A percentile compares a stretch with the other conserved stretches of the same genome.
phyloP scores from a whole-genome alignment of 148 eudicot species.

The Rhododendron henanense region DNA sequence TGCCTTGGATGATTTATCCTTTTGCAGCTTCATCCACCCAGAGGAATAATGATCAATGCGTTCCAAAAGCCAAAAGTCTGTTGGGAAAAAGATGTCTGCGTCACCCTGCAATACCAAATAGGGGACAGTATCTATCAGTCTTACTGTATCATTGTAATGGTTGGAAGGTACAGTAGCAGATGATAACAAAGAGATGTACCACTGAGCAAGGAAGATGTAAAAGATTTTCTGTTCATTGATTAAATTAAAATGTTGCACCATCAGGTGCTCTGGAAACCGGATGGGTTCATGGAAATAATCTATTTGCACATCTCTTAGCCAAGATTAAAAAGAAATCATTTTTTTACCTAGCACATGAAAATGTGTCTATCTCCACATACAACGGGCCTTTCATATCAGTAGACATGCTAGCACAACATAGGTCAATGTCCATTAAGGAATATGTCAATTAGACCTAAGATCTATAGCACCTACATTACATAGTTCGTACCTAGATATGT shows the following conservation, averaged over 20 bases:
- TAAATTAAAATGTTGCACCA: neutral
- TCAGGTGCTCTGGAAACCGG: neutral
- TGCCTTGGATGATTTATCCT: conserved; percentile 40
- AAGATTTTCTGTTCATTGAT: neutral
- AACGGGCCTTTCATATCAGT: neutral
- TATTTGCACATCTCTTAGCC: neutral
- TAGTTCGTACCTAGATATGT: neutral
- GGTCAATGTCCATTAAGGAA: neutral
- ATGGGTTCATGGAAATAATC: neutral
- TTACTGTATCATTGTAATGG: neutral
- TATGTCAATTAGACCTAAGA: neutral
- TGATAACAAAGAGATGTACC: neutral
- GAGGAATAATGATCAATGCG: conserved; percentile 85
- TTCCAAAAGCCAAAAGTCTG: conserved; percentile 93
- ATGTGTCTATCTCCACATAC: neutral
- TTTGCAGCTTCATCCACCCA: conserved; percentile 52
- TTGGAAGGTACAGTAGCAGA: neutral
- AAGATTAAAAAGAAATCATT: neutral
- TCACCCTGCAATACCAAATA: conserved; percentile 64
- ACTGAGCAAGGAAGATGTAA: neutral
- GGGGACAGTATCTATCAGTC: neutral
- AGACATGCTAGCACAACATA: neutral
- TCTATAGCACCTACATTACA: neutral
- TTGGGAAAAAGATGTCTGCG: conserved; percentile 97
- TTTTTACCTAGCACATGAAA: neutral